Evolutionary conservation across 495 filamentous ascomycete species (phyloP), one percentile per base, ranked within the genome.

Genomic region (Penicillium chermesinum): DNA sequence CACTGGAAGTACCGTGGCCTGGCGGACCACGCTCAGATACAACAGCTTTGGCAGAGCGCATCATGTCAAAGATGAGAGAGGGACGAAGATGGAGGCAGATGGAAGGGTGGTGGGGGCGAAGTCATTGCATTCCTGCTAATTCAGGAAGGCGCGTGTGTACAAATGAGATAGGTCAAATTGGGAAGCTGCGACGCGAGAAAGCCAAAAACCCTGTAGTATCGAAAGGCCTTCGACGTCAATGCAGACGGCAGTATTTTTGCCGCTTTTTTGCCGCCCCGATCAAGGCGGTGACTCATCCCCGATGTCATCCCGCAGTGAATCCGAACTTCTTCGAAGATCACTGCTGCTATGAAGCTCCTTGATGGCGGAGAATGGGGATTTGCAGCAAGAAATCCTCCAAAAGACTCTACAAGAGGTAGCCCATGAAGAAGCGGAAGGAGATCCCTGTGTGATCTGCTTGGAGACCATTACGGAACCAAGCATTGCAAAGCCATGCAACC

Each of bases 391-490:
- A 49, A 68, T 75, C 27, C 60, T 75, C 50, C 67, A 71, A 33
- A 65, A 58, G 19, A 75, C 70, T n/a, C 62, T 75, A 4, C 46
- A 58, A 30, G 71, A 74, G 62, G 65, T 73, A 59, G 63, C 58
- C 18, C 61, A 63, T 37, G 69, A 70, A 43, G 59, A 65, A 33
- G 34, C 41, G 17, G 62, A 63, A 27, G 45, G 57, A 2, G 64
- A 73, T 44, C 67, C 71, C 12, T 79, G 76, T 51, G 75, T 79
- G 33, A 78, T 79, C 58, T 96, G 90, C 62, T 78, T 95, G 40
- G 84, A 90, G 48, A 59, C 67, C 38, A 74, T 95, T 64, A 80
- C 83, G 4, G 87, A 91, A 55, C 69, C 80, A 32, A 86, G 84
- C 46, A 67, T 82, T 14, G 81, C 86, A 3, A 68, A 77, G 32